Evolutionary conservation across 2,329 filamentous ascomycete genomes (phyloP), one percentile per base, ranked within the genome.

Genomic region (Dactylonectria estremocensis): DNA sequence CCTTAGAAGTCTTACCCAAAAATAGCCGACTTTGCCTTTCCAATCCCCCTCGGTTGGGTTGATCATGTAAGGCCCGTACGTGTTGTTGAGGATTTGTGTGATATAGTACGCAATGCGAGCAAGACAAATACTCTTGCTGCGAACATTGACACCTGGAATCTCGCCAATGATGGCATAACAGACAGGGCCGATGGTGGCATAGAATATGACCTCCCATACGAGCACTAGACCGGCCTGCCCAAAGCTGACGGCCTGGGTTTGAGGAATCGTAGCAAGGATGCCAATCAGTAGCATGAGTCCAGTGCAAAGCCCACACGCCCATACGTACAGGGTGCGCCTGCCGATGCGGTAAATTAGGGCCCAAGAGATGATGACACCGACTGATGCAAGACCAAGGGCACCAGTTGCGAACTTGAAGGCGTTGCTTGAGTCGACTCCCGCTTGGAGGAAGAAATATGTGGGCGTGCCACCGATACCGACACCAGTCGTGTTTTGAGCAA

Each of bases 81-180:
- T 73, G n/a, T 70, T 72, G 52, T 69, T 75, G 40, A 77, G 58
- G 22, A 78, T 74, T 11, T 74, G 63, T 1, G 68, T 61, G 8
- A 75, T 55, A 18, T 72, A 72, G 40, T 76, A 74, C 2, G 66
- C 61, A 10, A 74, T 79, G 33, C 81, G 77, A 5, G 76, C 80
- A 14, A 83, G 65, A 14, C 81, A 81, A 20, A 83, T 78, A 0
- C 80, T 82, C 61, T 82, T 80, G 6, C 79, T 79, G 33, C 81
- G 76, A 8, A 83, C 72, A 24, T 80, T 77, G 16, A 79, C 80
- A 2, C 80, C 79, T 5, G 78, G 77, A 10, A 81, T 74, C 67
- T 83, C 82, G 6, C 80, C 73, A 5, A 82, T 78, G 40, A 83
- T 77, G n/a, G 80, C 80, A 72, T 83, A 83, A 55, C 79, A 79